phyloP scores from a whole-genome alignment of 2,329 filamentous ascomycete genomes.

The Aureobasidium melanogenum region DNA sequence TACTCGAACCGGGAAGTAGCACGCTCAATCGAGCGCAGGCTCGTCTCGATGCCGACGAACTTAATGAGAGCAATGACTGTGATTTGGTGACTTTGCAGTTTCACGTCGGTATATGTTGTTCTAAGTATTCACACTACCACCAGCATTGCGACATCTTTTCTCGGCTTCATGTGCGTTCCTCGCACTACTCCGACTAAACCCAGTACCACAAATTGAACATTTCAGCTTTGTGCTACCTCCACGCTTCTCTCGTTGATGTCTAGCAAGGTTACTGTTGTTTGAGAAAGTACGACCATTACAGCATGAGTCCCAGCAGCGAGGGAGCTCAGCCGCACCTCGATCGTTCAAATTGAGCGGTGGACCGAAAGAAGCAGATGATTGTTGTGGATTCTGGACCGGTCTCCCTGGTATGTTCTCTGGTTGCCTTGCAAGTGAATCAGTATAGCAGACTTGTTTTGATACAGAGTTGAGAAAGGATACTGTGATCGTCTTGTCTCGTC shows the following conservation, averaged over 20 bases:
- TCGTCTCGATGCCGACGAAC: too few species aligned
- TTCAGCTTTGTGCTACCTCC: not conserved
- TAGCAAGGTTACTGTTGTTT: not conserved
- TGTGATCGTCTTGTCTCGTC: not conserved
- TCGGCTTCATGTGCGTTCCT: not conserved
- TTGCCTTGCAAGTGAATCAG: not conserved
- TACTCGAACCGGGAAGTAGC: too few species aligned
- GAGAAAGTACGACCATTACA: not conserved
- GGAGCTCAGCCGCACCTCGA: not conserved
- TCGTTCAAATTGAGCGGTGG: not conserved
- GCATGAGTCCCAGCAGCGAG: not conserved
- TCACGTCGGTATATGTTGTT: not conserved
- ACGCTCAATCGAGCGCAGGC: too few species aligned
- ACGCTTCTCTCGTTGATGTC: conserved; percentile 1
- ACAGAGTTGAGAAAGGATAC: not conserved
- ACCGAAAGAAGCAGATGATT: not conserved
- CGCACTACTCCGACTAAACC: not conserved
- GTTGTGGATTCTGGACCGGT: not conserved
- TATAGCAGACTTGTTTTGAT: not conserved
- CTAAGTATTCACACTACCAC: not conserved
- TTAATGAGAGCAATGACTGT: too few species aligned
- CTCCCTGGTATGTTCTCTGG: not conserved
- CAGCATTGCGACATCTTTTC: not conserved
- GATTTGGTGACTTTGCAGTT: too few species aligned
- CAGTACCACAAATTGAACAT: not conserved